Conservation (phyloP, 257 asterid genomes). For the Solanum okadae region DNA sequence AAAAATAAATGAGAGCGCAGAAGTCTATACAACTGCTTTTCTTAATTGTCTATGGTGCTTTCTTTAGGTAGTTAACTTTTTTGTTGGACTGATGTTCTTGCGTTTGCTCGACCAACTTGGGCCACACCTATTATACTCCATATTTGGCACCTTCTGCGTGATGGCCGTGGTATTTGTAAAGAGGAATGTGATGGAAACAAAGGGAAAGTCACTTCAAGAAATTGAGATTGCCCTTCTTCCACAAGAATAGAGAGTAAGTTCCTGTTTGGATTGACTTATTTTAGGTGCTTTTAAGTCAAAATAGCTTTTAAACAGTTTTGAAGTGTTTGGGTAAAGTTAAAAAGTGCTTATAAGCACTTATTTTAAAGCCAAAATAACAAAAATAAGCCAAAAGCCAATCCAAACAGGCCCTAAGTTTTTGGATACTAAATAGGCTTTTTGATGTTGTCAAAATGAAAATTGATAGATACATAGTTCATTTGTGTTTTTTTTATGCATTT, state of each 20-base stretch:
- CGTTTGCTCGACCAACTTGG: constrained; percentile 77
- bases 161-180: constrained; percentile 66
- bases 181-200: constrained; percentile 76
- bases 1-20: background rate
- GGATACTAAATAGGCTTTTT: background rate
- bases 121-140: constrained; percentile 55
- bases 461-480: background rate
- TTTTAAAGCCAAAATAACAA: no score
- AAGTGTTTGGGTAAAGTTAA: no score
- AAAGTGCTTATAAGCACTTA: no score
- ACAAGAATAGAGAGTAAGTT: constrained; percentile 15
- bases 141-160: constrained; percentile 62
- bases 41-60: background rate
- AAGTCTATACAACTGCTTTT: background rate
- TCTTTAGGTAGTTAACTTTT: constrained; percentile 62
- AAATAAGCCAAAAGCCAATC: no score
- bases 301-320: no score
- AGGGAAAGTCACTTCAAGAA: constrained; percentile 90
- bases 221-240: constrained; percentile 88
- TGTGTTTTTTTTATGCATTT: background rate
- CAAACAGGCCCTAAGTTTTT: background rate
- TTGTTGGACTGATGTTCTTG: constrained; percentile 79
- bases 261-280: no score
- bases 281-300: no score
- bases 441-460: background rate